phyloP scores from a whole-genome alignment of 805 yeast species.

The Candida pini region DNA sequence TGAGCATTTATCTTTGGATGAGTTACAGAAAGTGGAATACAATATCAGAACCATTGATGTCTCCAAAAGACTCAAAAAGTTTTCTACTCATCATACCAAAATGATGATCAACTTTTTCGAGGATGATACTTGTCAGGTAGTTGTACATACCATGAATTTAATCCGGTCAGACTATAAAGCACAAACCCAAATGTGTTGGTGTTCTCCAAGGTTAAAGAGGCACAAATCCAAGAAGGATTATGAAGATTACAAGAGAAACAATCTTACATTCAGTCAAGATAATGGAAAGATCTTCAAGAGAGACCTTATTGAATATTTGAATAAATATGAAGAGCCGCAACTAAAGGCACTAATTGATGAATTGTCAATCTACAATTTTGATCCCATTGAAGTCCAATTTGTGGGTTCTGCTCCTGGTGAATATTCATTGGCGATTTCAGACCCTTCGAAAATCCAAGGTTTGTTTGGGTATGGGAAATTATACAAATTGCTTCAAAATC shows the following conservation, averaged over 20 bases:
- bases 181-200: constrained; percentile 66
- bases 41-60: constrained; percentile 26
- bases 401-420: constrained; percentile 51
- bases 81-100: constrained; percentile 59
- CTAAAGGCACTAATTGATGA: constrained; percentile 25
- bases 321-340: constrained; percentile 32
- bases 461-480: constrained; percentile 45
- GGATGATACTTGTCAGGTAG: constrained; percentile 42
- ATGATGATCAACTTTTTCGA: constrained; percentile 54
- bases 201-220: constrained; percentile 38
- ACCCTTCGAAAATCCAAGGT: constrained; percentile 1
- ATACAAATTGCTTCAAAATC: constrained; percentile 33
- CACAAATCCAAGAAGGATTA: constrained; percentile 1
- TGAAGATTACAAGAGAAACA: constrained; percentile 2
- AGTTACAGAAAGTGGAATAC: constrained; percentile 16
- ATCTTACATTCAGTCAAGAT: constrained; percentile 6
- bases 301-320: constrained; percentile 40
- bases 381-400: constrained; percentile 43
- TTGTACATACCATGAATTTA: constrained; percentile 56
- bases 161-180: constrained; percentile 47
- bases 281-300: constrained; percentile 35
- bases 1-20: constrained; percentile 30
- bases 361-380: constrained; percentile 38
- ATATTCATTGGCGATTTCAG: constrained; percentile 16
- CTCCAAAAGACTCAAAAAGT: constrained; percentile 23